A percentile compares a stretch with the other conserved stretches of the same genome.
These are phyloP conservation scores for Knufia fluminis DNA, from an alignment of 2,329 filamentous ascomycete genomes.

Conservation along the genomic window DNA sequence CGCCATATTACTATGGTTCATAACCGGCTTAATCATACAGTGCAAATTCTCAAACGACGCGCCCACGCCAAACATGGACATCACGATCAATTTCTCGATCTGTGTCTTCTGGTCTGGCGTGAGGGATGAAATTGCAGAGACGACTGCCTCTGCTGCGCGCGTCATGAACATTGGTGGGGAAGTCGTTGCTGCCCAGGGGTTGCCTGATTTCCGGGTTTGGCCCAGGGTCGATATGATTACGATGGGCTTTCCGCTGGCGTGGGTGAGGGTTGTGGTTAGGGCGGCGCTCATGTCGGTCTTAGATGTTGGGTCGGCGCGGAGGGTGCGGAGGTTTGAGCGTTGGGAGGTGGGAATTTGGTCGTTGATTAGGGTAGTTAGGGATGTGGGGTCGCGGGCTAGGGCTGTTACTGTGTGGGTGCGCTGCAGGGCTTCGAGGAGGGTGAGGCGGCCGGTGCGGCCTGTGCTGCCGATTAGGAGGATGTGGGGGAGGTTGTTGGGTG, in stretches of 20 bases:
- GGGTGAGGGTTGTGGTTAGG: not conserved
- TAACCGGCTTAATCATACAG: slow-evolving; percentile 36
- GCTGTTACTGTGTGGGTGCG: slow-evolving; percentile 33
- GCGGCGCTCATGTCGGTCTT: slow-evolving; percentile 19
- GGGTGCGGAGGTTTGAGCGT: slow-evolving; percentile 17
- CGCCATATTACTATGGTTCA: slow-evolving; percentile 40
- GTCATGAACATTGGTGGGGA: slow-evolving; percentile 40
- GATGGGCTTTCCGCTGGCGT: slow-evolving; percentile 15
- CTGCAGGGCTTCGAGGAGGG: slow-evolving; percentile 32
- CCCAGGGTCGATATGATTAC: slow-evolving; percentile 44
- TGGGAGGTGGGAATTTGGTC: not conserved
- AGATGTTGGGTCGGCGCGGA: slow-evolving; percentile 22
- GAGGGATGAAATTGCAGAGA: slow-evolving; percentile 17
- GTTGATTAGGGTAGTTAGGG: slow-evolving; percentile 15
- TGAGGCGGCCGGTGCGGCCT: slow-evolving; percentile 36
- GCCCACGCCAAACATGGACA: slow-evolving; percentile 44
- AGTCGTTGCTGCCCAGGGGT: slow-evolving; percentile 40
- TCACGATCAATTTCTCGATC: slow-evolving; percentile 38
- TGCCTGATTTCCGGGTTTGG: slow-evolving; percentile 38
- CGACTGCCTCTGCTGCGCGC: slow-evolving; percentile 30
- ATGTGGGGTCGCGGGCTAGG: slow-evolving; percentile 29
- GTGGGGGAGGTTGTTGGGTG: slow-evolving; percentile 2
- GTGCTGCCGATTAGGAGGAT: slow-evolving; percentile 37
- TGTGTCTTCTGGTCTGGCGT: slow-evolving; percentile 31
- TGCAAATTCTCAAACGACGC: slow-evolving; percentile 36